Evolutionary conservation across 306 rosid genomes (phyloP), one percentile per base, ranked within the genome.

Genomic region (Neltuma alba): DNA sequence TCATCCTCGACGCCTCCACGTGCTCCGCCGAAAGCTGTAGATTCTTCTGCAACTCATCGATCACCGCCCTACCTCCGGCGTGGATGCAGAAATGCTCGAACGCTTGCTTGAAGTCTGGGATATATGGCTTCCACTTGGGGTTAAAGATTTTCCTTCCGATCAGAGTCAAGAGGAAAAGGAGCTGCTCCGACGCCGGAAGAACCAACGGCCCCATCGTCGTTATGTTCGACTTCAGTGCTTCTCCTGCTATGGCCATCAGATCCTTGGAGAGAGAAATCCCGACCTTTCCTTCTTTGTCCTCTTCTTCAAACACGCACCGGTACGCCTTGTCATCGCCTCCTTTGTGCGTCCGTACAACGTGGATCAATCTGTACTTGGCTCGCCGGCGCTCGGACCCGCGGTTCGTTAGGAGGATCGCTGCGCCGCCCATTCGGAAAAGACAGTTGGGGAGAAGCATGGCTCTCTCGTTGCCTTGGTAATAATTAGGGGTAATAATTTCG

Each of bases 171-270:
- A 95, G 88, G 70, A 95, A 95, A 0, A 95, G 97, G 3, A 95
- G 50, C 77, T 95, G 99, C 79, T 95, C 99, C 13, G 99, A 95
- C 4, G 98, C 99, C 0, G 99, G 99, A 20, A 95, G 91, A 1
- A 95, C 99, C 3, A 95, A 88, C 9, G 99, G 99, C 2, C 99
- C 99, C 68, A 95, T 95, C 0, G 99, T 95, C 0, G 98, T 95
- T 40, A 95, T 95, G 77, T 95, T 95, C 1, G 98, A 95, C 28
- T 95, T 95, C 11, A 95, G 47, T 6, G 99, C 99, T 30, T 95
- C 99, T 1, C 99, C 99, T 7, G 99, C 99, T 3, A 95, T 95
- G 0, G 99, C 99, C 99, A 95, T 95, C 2, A 95, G 98, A 38
- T 95, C 99, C 16, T 95, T 95, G 0, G 87, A 83, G 1, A 95